Base-by-base conservation (phyloP, 2,329 filamentous ascomycete species). In the Pseudopyrenochaeta lycopersici region DNA sequence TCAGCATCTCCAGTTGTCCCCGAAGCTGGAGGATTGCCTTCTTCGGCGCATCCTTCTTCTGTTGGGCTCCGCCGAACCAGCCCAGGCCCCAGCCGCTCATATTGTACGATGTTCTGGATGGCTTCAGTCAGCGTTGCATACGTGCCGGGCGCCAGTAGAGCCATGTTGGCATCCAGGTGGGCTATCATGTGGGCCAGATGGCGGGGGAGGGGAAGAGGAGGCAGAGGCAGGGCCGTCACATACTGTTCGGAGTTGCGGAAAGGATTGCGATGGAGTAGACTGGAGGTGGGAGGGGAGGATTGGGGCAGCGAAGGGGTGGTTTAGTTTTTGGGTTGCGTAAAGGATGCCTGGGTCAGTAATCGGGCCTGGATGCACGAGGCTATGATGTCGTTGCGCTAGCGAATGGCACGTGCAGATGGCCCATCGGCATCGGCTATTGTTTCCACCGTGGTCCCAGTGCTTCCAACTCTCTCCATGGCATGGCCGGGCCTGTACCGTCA, bases 41-140 rank as follows among this genome's bases (percentile, higher is more conserved):
- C 85, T 99, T 99, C 52, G 95, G 92, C 56, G 88, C 90, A 80
- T 97, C 92, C 82, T 96, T 97, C 81, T 89, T 88, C 84, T 92
- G 91, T 70, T 86, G 85, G 64, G 85, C 86, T 71, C 92, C 92
- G 78, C 94, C 92, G 76, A 97, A 97, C 92, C 93, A 97, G 80
- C 90, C 77, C 58, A 81, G 72, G 54, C 80, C 80, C 80, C 80
- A 82, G 68, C 78, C 73, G 52, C 71, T 71, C 75, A 77, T 77
- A 45, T 31, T 66, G 29, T 11, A 38, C 38, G 45, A 41, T 29
- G 44, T 39, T 50, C 52, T 54, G 40, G 18, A 35, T 7, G 15
- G 7, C n/a, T 27, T 29, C 15, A 23, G 51, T 54, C 12, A 58
- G 54, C 39, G 40, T 21, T 36, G 38, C 35, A n/a, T 31, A 9